These are phyloP conservation scores for Wickerhamiella allomyrinae DNA, from an alignment of 805 yeast species.

Conservation along the genomic window DNA sequence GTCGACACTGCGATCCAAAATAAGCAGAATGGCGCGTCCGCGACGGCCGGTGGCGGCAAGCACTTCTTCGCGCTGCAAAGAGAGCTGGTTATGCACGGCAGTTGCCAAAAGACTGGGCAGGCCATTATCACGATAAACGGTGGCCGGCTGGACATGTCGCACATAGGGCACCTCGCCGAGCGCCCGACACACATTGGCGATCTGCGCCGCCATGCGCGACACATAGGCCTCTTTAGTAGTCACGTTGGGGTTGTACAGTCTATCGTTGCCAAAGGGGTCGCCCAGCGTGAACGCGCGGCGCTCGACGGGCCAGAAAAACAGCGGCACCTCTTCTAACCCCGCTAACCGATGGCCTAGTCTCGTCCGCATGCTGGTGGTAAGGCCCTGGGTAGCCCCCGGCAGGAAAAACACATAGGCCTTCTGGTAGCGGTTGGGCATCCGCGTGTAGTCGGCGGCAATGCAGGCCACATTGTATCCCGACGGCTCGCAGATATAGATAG, in stretches of 20 bases:
- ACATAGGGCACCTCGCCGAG: conserved; percentile 84
- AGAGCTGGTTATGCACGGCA: conserved; percentile 48
- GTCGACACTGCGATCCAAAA: conserved; percentile 77
- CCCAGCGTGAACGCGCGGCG: conserved; percentile 58
- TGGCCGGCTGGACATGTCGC: conserved; percentile 38
- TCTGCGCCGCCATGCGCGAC: conserved; percentile 41
- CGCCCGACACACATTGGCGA: conserved; percentile 58
- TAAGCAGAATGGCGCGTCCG: conserved; percentile 57
- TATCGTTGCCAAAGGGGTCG: conserved; percentile 44
- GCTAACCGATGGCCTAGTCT: conserved; percentile 14
- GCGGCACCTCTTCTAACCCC: conserved; percentile 29
- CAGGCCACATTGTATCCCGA: conserved; percentile 56
- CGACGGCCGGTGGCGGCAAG: conserved; percentile 8
- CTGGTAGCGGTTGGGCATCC: conserved; percentile 56
- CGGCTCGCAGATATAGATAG: conserved; percentile 67
- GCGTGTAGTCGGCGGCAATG: conserved; percentile 56
- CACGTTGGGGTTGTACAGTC: conserved; percentile 44
- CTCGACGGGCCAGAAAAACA: conserved; percentile 54
- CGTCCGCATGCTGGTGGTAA: conserved; percentile 8
- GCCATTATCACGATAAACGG: conserved; percentile 36
- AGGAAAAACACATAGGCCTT: conserved; percentile 59
- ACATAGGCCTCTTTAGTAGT: conserved; percentile 51
- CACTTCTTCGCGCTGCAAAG: conserved; percentile 30
- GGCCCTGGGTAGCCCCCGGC: conserved; percentile 33
- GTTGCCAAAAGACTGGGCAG: conserved; percentile 59